Evolutionary conservation across 2,329 filamentous ascomycete species (phyloP).

Genomic region (Lecanosticta acicola): DNA sequence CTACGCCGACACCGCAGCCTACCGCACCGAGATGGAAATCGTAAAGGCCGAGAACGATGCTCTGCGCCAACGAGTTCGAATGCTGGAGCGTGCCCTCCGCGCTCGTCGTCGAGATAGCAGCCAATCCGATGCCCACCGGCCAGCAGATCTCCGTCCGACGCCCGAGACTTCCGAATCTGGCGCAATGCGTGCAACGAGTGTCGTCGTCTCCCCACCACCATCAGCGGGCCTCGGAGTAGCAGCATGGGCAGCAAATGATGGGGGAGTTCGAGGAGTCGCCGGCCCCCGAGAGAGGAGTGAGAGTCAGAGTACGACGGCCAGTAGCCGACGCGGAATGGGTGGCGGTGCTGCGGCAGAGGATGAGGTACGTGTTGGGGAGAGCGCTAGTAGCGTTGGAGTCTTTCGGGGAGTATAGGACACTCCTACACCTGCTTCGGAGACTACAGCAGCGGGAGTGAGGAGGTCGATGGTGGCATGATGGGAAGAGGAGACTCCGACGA

Average conservation of each 20-base stretch:
- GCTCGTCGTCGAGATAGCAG: slow-evolving; percentile 29
- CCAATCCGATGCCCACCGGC: slow-evolving; percentile 26
- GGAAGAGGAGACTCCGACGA: no score
- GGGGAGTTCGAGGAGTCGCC: slow-evolving; percentile 31
- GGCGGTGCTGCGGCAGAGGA: slow-evolving; percentile 23
- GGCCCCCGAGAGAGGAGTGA: slow-evolving; percentile 33
- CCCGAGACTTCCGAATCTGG: slow-evolving; percentile 2
- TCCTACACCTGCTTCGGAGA: not conserved
- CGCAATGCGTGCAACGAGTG: slow-evolving; percentile 6
- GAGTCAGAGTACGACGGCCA: slow-evolving; percentile 35
- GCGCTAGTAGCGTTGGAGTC: slow-evolving; percentile 29
- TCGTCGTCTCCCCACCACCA: slow-evolving; percentile 13
- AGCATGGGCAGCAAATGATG: slow-evolving; percentile 27
- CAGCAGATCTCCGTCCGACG: slow-evolving; percentile 10
- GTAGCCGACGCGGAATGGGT: slow-evolving; percentile 24
- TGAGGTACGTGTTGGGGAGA: slow-evolving; percentile 34
- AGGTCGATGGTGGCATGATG: slow-evolving; percentile 1
- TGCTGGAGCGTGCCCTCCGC: slow-evolving; percentile 41
- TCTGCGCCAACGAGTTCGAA: slow-evolving; percentile 43
- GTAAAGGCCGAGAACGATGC: slow-evolving; percentile 47
- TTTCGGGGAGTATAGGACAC: slow-evolving; percentile 13
- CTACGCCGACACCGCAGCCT: slow-evolving; percentile 39
- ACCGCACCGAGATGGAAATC: slow-evolving; percentile 43
- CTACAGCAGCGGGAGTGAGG: not conserved
- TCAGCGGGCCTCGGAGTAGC: slow-evolving; percentile 21